Percentiles rank a stretch among this genome's conserved stretches.
Conservation (phyloP, 177 flowering plant genomes). For the Vitis hybrid region DNA sequence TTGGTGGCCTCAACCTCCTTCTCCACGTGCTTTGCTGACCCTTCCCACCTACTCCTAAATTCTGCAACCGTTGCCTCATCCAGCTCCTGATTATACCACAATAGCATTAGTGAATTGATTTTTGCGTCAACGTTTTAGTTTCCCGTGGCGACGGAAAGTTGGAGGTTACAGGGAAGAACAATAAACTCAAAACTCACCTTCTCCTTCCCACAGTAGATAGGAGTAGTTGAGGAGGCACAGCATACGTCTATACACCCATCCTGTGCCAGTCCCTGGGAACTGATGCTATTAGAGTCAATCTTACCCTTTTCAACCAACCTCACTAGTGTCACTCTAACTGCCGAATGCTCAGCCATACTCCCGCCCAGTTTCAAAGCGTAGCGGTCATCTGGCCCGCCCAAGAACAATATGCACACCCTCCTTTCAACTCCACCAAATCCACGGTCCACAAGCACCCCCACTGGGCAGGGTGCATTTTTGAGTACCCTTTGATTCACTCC, state of each 20-base stretch:
- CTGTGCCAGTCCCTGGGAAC: slow-evolving; percentile 22
- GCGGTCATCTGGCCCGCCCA: slow-evolving; percentile 30
- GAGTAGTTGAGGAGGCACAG: slow-evolving; percentile 38
- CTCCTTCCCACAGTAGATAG: slow-evolving; percentile 33
- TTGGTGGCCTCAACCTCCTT: background rate
- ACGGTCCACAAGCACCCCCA: slow-evolving; percentile 65
- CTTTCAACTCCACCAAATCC: slow-evolving; percentile 32
- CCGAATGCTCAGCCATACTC: slow-evolving; percentile 71
- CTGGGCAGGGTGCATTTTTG: slow-evolving; percentile 51
- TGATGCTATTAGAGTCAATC: slow-evolving; percentile 4
- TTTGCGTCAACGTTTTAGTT: too few species aligned
- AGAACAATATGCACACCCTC: too few species aligned
- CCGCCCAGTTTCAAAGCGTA: slow-evolving; percentile 59
- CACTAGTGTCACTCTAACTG: slow-evolving; percentile 36
- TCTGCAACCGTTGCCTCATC: slow-evolving; percentile 15
- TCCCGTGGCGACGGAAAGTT: too few species aligned
- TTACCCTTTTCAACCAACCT: slow-evolving; percentile 30
- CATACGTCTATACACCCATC: slow-evolving; percentile 24
- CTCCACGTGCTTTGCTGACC: slow-evolving; percentile 7
- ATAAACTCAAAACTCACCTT: slow-evolving; percentile 22
- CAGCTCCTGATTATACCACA: slow-evolving; percentile 10
- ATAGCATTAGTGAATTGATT: too few species aligned
- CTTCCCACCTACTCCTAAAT: slow-evolving; percentile 7
- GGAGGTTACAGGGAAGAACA: too few species aligned
- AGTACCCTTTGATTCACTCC: slow-evolving; percentile 53